These are phyloP conservation scores for Cutaneotrichosporon dermatis DNA, from an alignment of 1,284 basidiomycete genomes.

Conservation along the genomic window DNA sequence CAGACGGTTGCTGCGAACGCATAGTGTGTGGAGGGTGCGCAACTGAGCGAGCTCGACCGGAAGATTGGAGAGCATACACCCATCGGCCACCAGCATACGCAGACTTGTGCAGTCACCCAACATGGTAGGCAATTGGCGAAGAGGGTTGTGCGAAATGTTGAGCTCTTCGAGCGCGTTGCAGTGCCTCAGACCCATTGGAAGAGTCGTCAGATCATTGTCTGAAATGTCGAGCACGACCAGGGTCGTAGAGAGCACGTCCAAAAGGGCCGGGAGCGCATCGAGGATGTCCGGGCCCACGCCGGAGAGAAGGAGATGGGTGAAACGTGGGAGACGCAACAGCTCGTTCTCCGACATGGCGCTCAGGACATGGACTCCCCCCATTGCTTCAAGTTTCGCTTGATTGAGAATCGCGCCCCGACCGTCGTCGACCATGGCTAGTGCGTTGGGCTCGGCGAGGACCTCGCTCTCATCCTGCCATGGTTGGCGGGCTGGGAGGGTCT, in stretches of 20 bases:
- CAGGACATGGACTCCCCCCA: conserved; percentile 38
- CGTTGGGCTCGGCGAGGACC: conserved; percentile 26
- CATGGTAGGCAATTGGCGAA: conserved; percentile 77
- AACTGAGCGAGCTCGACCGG: conserved; percentile 65
- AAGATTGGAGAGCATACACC: conserved; percentile 70
- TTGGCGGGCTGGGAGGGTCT: conserved; percentile 9
- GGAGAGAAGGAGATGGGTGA: conserved; percentile 81
- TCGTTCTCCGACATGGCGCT: conserved; percentile 15
- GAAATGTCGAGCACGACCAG: conserved; percentile 87
- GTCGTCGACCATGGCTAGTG: conserved; percentile 42
- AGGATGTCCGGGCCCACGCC: conserved; percentile 66
- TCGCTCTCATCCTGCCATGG: conserved; percentile 23
- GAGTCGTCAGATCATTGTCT: conserved; percentile 70
- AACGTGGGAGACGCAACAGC: conserved; percentile 56
- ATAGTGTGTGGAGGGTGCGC: conserved; percentile 77
- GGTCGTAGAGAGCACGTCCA: conserved; percentile 67
- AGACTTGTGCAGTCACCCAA: conserved; percentile 70
- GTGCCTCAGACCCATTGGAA: conserved; percentile 71
- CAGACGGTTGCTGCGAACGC: conserved; percentile 80
- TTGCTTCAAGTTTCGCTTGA: conserved; percentile 31
- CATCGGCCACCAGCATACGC: conserved; percentile 83
- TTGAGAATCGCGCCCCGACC: conserved; percentile 42
- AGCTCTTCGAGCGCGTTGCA: conserved; percentile 86
- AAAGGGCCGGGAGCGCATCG: conserved; percentile 61
- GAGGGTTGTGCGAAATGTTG: conserved; percentile 84